Percentiles rank a stretch among this genome's conserved stretches.
phyloP scores from a whole-genome alignment of 2,329 filamentous ascomycete genomes.

The Onygenales sp. region DNA sequence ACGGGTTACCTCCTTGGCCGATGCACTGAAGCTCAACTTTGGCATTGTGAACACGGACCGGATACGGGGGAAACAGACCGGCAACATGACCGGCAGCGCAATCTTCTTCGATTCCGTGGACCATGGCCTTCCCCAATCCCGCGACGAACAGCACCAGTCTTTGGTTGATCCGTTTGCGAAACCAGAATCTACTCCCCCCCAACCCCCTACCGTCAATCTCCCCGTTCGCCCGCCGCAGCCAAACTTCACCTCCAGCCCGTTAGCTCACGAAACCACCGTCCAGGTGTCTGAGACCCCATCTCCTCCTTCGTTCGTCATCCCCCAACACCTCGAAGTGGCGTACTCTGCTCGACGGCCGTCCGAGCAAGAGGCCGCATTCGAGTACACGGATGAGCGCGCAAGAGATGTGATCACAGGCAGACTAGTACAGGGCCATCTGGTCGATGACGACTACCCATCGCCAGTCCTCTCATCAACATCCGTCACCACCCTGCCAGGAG shows the following conservation, averaged over 20 bases:
- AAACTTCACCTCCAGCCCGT: background rate
- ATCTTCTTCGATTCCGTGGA: constrained; percentile 59
- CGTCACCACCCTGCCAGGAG: constrained; percentile 45
- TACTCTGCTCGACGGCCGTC: constrained; percentile 30
- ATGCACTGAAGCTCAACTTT: constrained; percentile 94
- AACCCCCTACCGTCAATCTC: background rate
- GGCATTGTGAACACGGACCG: constrained; percentile 67
- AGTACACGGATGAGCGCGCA: constrained; percentile 71
- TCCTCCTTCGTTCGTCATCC: background rate
- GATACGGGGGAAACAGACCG: constrained; percentile 39
- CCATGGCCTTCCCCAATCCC: constrained; percentile 21
- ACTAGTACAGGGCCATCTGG: constrained; percentile 86
- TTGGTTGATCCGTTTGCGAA: background rate
- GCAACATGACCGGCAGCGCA: constrained; percentile 67
- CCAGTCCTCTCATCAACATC: constrained; percentile 50
- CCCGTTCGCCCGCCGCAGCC: background rate
- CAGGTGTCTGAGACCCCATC: background rate
- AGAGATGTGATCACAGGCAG: constrained; percentile 86
- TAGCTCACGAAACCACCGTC: background rate
- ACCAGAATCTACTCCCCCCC: background rate
- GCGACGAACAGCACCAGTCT: constrained; percentile 7
- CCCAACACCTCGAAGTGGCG: background rate
- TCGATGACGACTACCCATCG: constrained; percentile 85
- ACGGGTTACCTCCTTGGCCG: constrained; percentile 87
- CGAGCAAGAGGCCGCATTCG: constrained; percentile 32